A percentile compares a stretch with the other conserved stretches of the same genome.
phyloP scores from a whole-genome alignment of 176 grass and related monocot species.

The Musa troglodytarum region DNA sequence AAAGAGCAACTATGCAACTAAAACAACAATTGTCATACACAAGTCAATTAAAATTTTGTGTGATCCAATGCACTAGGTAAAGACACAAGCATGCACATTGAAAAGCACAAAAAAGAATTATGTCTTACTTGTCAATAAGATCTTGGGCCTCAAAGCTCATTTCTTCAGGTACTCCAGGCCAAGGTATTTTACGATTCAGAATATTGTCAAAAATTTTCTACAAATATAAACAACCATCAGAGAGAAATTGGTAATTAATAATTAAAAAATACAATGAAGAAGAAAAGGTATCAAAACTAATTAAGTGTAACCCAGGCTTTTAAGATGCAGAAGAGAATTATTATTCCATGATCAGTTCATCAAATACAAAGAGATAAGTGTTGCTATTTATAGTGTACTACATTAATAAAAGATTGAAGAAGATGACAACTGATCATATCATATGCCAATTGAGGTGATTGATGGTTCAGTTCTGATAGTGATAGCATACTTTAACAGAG shows the following conservation, averaged over 20 bases:
- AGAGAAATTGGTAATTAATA: constrained; percentile 9
- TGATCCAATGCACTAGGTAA: background rate
- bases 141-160: constrained; percentile 76
- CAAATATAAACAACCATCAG: constrained; percentile 29
- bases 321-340: background rate
- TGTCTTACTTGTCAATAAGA: constrained; percentile 91
- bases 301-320: background rate
- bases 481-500: background rate
- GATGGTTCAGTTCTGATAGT: background rate
- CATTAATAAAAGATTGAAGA: background rate
- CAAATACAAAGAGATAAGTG: background rate
- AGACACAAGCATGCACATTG: background rate
- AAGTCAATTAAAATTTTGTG: background rate
- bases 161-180: constrained; percentile 84
- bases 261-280: background rate
- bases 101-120: background rate
- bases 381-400: background rate
- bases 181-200: constrained; percentile 95
- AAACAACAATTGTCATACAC: background rate
- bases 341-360: background rate
- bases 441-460: background rate
- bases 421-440: background rate
- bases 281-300: background rate
- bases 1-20: background rate
- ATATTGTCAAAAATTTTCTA: constrained; percentile 99